These are phyloP conservation scores for Cajanus cajan DNA, from an alignment of 306 rosid genomes.

Conservation along the genomic window DNA sequence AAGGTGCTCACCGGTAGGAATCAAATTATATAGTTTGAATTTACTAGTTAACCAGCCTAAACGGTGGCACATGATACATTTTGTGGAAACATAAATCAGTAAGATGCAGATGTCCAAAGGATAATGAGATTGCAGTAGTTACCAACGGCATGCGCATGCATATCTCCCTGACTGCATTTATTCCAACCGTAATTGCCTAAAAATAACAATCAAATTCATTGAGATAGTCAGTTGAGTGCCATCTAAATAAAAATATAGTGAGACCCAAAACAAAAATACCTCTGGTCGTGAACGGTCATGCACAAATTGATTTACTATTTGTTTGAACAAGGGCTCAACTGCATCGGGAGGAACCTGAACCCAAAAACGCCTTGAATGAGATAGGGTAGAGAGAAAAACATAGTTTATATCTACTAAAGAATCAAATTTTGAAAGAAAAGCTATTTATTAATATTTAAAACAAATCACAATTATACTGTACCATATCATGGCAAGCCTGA, in stretches of 20 bases:
- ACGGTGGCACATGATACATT: constrained; percentile 3
- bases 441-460: constrained; percentile 8
- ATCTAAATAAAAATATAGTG: not conserved
- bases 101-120: constrained; percentile 5
- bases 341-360: constrained; percentile 90
- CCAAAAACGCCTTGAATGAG: constrained; percentile 27
- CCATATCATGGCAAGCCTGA: constrained; percentile 97
- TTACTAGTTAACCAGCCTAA: constrained; percentile 6
- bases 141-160: constrained; percentile 95
- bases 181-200: constrained; percentile 94
- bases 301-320: constrained; percentile 82
- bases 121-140: constrained; percentile 30
- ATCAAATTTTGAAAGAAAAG: constrained; percentile 13
- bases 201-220: constrained; percentile 32
- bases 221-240: constrained; percentile 1
- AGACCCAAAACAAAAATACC: constrained; percentile 48
- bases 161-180: constrained; percentile 74
- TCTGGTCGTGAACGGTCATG: constrained; percentile 92
- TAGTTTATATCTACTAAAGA: not conserved
- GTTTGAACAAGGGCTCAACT: constrained; percentile 77
- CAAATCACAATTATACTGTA: constrained; percentile 29
- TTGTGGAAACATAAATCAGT: not conserved
- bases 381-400: not conserved
- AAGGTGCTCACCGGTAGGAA: no score
- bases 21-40: not conserved